Base-by-base conservation (phyloP, 257 asterid genomes). In the Eucommia ulmoides region DNA sequence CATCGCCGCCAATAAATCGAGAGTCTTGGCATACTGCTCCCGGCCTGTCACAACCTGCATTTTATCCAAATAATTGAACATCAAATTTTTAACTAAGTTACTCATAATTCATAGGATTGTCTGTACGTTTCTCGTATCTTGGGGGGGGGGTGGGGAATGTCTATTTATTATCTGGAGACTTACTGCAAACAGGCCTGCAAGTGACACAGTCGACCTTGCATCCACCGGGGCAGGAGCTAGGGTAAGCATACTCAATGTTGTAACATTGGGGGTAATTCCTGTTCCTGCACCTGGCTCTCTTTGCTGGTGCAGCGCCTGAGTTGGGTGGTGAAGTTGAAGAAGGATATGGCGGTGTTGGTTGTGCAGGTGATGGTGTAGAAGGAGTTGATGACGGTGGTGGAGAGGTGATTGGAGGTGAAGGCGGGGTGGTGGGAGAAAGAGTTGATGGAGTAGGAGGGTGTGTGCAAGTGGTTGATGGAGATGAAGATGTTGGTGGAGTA, bases 11-110 rank as follows among this genome's bases (percentile, higher is more conserved):
- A 0, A 81, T 23, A 56, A 87, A 87, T 69, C 83, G 51, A 7
- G 97, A 94, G 64, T 87, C 94, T 58, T 87, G 94, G 54, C 93
- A 87, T 3, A 83, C 87, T 22, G 94, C 89, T 49, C 96, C 94
- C 3, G 94, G 83, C 64, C 9, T 78, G 23, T 87, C 63, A 74
- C 97, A 83, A 46, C 54, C 94, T 86, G 65, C 45, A n/a, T n/a
- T n/a, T n/a, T n/a, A n/a, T n/a, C 21, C 66, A 54, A 7, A 33
- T 12, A 38, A 57, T 47, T 11, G 16, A 10, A 50, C 22, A 25
- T 49, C 22, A 47, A 3, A 2, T 45, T n/a, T 8, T 16, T 19
- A 54, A 44, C 24, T 45, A 17, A 33, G 45, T 19, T 42, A 42
- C 11, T 22, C 17, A 29, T 5, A 29, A 29, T 29, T 12, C 7